A percentile compares a stretch with the other conserved stretches of the same genome.
Evolutionary conservation across 2,329 filamentous ascomycete genomes (phyloP).

Genomic region (Cercospora brassicicola): DNA sequence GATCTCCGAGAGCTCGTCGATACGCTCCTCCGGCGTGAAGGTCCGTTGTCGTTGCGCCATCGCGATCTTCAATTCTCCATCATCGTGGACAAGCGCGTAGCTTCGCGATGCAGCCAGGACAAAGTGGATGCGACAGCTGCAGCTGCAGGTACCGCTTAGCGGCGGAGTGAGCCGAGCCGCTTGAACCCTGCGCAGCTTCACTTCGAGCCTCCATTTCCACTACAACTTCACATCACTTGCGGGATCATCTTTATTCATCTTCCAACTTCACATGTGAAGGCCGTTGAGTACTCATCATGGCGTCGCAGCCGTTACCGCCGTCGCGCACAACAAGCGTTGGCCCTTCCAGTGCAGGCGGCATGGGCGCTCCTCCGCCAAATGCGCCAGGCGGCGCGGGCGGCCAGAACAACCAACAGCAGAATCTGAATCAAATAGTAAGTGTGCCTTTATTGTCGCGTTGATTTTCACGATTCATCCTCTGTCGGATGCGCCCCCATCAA

Average conservation of each 20-base stretch:
- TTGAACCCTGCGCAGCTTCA: neutral
- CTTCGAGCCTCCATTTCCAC: neutral
- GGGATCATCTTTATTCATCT: neutral
- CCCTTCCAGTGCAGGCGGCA: slow-evolving; percentile 41
- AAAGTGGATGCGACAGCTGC: neutral
- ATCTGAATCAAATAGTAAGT: slow-evolving; percentile 93
- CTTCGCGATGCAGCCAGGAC: neutral
- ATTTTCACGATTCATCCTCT: neutral
- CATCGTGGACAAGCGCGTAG: neutral
- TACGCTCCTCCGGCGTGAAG: slow-evolving; percentile 72
- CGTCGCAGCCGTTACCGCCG: slow-evolving; percentile 39
- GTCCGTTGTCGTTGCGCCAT: slow-evolving; percentile 21
- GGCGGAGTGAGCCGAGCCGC: neutral
- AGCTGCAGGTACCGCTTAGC: neutral
- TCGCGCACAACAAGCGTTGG: slow-evolving; percentile 41
- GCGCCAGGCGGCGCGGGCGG: slow-evolving; percentile 42
- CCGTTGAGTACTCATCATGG: slow-evolving; percentile 33
- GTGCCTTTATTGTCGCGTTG: neutral
- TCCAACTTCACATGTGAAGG: slow-evolving; percentile 19
- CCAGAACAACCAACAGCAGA: slow-evolving; percentile 77
- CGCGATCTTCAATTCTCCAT: neutral
- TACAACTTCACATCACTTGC: neutral
- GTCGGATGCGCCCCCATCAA: neutral
- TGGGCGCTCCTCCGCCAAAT: slow-evolving; percentile 48
- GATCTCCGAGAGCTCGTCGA: slow-evolving; percentile 76